Evolutionary conservation across 768 basidiomycete species (phyloP), one percentile per base, ranked within the genome.

Genomic region (Pleurotus eryngii): DNA sequence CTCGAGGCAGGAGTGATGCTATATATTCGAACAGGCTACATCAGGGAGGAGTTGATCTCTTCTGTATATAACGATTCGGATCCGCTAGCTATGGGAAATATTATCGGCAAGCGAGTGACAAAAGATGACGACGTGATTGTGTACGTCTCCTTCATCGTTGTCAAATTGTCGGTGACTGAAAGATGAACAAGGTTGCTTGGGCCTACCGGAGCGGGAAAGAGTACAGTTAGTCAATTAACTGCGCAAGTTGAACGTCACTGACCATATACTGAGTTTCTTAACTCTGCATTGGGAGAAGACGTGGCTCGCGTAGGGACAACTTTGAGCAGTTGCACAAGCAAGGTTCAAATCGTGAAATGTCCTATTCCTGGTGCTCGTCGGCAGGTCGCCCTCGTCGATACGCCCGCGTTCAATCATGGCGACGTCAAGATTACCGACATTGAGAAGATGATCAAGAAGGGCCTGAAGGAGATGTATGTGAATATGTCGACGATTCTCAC

Each of bases 341-440:
- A 67, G n/a, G 67, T 80, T 15, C 63, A 63, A 35, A 69, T 70
- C 7, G 66, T 69, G 4, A 58, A 67, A 7, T 55, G 70, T 2
- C 68, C 67, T 42, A 55, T 59, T 17, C 69, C 70, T 7, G 22
- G 39, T 22, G 66, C 70, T 46, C 7, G 59, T 62, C 53, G 59
- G n/a, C 54, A 57, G 2, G 65, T 80, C 47, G 70, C 68, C 1
- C 60, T 80, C 3, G 70, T 80, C 18, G 79, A 80, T 39, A 71
- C 68, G 1, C 70, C 69, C 17, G 69, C 69, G 2, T 70, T 71
- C 57, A 68, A 70, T 45, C 78, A 79, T 59, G 75, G 73, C 5
- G 51, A 59, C 1, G 60, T 61, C 24, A 68, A 64, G 26, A 75
- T 77, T 38, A 63, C 68, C 26, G 69, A 74, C 14, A 64, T 76